Evolutionary conservation across 495 filamentous ascomycete species (phyloP), one percentile per base, ranked within the genome.

Genomic region (Podospora australis): DNA sequence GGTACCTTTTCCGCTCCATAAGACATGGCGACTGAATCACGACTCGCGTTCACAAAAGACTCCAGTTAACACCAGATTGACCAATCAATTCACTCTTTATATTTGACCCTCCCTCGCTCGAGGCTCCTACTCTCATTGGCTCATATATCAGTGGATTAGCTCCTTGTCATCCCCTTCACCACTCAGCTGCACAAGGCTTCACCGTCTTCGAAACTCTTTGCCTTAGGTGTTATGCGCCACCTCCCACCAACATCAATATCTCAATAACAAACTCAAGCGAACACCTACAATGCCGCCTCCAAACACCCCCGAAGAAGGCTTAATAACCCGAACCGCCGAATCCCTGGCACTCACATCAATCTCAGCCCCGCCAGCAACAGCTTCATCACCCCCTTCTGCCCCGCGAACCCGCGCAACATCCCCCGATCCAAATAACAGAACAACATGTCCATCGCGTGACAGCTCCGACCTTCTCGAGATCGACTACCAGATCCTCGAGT

Each of bases 401-500:
- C 32, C 24, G 10, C 29, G 36, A 16, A 32, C 39, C 13, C 9
- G n/a, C n/a, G n/a, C n/a, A 44, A 30, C 20, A 7, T 21, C 20
- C 10, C 20, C 20, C 23, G 22, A 17, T 6, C n/a, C 7, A 13
- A 23, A 21, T 13, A 17, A 43, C 52, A 19, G 19, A 44, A 16
- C 43, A 11, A 21, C 11, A 19, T 17, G 34, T 24, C 14, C 45
- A 38, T 44, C 47, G 13, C 52, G 35, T 44, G 34, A 24, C 44
- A 48, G 35, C 22, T 32, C 23, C 19, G 28, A 30, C 13, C 7
- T 50, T 3, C 44, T 47, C 2, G 25, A 32, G 5, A 48, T 78
- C 21, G 87, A 95, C 59, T 70, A 88, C 44, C 77, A 84, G 48
- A 60, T 71, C 16, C 73, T 95, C 48, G 85, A 88, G 28, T 88